Percentiles rank a stretch among this genome's conserved stretches.
Evolutionary conservation across 2,329 filamentous ascomycete species (phyloP).

Genomic region (Aureobasidium subglaciale): DNA sequence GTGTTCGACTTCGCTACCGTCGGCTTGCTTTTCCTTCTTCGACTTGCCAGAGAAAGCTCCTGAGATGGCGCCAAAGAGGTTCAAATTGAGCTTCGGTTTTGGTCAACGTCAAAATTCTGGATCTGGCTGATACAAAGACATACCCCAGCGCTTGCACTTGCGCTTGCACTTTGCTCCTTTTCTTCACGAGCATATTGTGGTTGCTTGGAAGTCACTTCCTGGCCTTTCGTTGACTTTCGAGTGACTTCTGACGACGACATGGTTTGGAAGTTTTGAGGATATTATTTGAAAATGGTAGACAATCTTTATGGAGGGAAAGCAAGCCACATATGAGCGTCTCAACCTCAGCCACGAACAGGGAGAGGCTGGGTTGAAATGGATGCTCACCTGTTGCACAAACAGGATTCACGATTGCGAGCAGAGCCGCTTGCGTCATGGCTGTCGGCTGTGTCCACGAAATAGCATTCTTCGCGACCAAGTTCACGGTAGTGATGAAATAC

Average conservation of each 20-base stretch:
- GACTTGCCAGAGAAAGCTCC: slow-evolving; percentile 30
- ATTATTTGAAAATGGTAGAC: background rate
- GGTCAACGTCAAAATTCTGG: background rate
- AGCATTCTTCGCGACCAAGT: background rate
- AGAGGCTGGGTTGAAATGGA: slow-evolving; percentile 12
- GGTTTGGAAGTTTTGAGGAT: background rate
- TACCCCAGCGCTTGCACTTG: slow-evolving; percentile 27
- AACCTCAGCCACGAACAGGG: slow-evolving; percentile 4
- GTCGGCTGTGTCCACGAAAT: background rate
- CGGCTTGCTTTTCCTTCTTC: slow-evolving; percentile 24
- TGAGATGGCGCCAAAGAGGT: slow-evolving; percentile 30
- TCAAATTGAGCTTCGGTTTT: slow-evolving; percentile 29
- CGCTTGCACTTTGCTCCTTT: slow-evolving; percentile 28
- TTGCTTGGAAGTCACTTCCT: slow-evolving; percentile 9
- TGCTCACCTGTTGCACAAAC: background rate
- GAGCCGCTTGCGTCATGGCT: slow-evolving; percentile 13
- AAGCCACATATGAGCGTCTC: slow-evolving; percentile 1
- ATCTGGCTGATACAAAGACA: background rate
- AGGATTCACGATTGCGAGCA: slow-evolving; percentile 4
- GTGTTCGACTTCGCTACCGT: slow-evolving; percentile 27
- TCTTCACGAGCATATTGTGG: slow-evolving; percentile 19
- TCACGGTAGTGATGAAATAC: background rate
- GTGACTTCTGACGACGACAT: slow-evolving; percentile 19
- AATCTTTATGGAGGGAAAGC: background rate
- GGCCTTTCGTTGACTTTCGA: slow-evolving; percentile 15